Conservation (phyloP, 805 yeast species). For the Candida pseudofarinosa region DNA sequence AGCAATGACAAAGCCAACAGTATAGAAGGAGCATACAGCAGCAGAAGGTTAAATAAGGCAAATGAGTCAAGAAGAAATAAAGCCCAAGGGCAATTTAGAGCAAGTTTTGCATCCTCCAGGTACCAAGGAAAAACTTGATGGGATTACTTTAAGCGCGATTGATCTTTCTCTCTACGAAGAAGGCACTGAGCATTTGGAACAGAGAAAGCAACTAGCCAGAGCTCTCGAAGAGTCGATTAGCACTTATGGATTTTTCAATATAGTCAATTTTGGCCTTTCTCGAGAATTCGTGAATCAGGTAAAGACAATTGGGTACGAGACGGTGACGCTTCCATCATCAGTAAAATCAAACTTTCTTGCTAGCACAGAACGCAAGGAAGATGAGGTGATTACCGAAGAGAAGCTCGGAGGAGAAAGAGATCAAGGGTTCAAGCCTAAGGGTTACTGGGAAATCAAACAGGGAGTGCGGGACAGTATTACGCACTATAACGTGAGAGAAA, state of each 20-base stretch:
- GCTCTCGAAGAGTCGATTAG: constrained; percentile 36
- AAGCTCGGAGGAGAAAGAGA: constrained; percentile 45
- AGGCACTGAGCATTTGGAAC: constrained; percentile 29
- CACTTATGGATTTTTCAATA: constrained; percentile 42
- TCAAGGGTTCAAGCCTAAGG: constrained; percentile 44
- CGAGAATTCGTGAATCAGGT: constrained; percentile 15
- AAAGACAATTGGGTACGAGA: constrained; percentile 21
- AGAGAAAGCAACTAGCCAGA: constrained; percentile 30
- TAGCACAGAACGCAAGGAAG: constrained; percentile 26
- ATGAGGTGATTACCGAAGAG: constrained; percentile 14
- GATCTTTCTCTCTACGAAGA: constrained; percentile 32
- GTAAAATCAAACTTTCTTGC: constrained; percentile 22
- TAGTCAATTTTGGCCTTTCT: constrained; percentile 23
- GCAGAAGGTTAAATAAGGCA: not conserved
- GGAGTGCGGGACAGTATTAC: constrained; percentile 42
- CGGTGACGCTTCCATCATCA: constrained; percentile 23
- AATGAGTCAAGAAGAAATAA: constrained; percentile 10
- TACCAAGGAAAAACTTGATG: constrained; percentile 10
- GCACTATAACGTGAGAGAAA: constrained; percentile 40
- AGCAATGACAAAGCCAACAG: not conserved
- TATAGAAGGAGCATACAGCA: not conserved
- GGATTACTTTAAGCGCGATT: constrained; percentile 26
- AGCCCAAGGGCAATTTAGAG: constrained; percentile 19
- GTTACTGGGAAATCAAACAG: constrained; percentile 45
- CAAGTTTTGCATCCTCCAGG: constrained; percentile 20